phyloP scores from a whole-genome alignment of 1,284 basidiomycete species.

The Ustilago crameri region DNA sequence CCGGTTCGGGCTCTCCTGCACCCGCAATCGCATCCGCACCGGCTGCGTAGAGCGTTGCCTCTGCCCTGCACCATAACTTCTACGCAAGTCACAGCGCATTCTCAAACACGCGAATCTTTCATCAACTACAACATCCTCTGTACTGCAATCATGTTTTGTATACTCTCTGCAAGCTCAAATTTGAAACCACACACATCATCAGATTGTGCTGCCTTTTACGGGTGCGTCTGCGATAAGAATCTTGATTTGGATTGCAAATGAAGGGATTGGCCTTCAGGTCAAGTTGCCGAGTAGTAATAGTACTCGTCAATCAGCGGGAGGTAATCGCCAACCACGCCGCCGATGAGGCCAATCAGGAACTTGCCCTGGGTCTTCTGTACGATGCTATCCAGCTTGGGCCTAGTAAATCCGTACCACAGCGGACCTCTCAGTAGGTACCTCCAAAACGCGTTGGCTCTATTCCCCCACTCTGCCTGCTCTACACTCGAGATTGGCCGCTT shows the following conservation, averaged over 20 bases:
- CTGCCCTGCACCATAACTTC: no score
- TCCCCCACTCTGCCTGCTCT: slow-evolving; percentile 77
- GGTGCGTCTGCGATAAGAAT: no score
- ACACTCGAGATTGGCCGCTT: slow-evolving; percentile 64
- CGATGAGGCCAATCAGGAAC: slow-evolving; percentile 80
- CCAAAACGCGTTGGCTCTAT: slow-evolving; percentile 80
- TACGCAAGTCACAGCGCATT: no score
- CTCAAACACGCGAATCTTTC: no score
- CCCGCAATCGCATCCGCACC: slow-evolving; percentile 1
- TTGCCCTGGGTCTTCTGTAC: slow-evolving; percentile 73
- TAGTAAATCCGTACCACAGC: slow-evolving; percentile 85
- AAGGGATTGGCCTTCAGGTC: no score
- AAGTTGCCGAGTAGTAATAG: slow-evolving; percentile 76
- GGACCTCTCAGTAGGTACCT: slow-evolving; percentile 89
- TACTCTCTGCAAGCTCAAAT: no score
- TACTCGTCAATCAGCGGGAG: slow-evolving; percentile 93
- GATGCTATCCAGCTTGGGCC: slow-evolving; percentile 78
- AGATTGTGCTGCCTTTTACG: no score
- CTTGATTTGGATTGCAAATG: no score
- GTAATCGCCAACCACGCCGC: slow-evolving; percentile 86
- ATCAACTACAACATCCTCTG: no score
- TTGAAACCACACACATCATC: no score
- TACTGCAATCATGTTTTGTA: no score
- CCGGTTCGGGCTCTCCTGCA: no score
- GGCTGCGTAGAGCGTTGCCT: not conserved